Percentiles rank a stretch among this genome's conserved stretches.
phyloP scores from a whole-genome alignment of 306 rosid species.

The Casuarina glauca region DNA sequence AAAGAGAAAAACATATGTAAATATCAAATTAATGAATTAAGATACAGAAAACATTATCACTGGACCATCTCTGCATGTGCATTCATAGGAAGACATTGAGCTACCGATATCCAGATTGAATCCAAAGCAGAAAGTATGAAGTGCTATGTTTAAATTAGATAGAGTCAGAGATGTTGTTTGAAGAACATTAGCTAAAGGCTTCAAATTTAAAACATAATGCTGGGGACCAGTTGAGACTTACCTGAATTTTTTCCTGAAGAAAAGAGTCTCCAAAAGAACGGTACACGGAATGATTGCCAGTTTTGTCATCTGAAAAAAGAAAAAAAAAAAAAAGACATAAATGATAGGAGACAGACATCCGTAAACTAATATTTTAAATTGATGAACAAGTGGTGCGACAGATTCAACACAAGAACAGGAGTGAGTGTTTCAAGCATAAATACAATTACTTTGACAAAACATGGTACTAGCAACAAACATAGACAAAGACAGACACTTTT shows the following conservation, averaged over 20 bases:
- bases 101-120: not conserved
- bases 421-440: not conserved
- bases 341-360: not conserved
- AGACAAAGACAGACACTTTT: not conserved
- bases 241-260: slow-evolving; percentile 59
- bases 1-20: not conserved
- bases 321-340: not conserved
- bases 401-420: not conserved
- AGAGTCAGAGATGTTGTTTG: not conserved
- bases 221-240: not conserved
- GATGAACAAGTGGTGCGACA: not conserved
- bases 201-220: not conserved
- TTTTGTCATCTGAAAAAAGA: slow-evolving; percentile 63
- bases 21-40: not conserved
- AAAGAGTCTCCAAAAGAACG: slow-evolving; percentile 51
- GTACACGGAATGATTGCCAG: slow-evolving; percentile 65
- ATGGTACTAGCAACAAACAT: not conserved
- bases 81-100: not conserved
- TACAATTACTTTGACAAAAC: not conserved
- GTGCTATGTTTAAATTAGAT: not conserved
- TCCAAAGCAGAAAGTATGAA: not conserved
- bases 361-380: not conserved
- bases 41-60: not conserved
- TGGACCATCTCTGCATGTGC: not conserved
- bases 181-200: not conserved